These are phyloP conservation scores for Syncephalastrum racemosum DNA, from an alignment of 371 early-diverging fungal genomes.

Conservation along the genomic window DNA sequence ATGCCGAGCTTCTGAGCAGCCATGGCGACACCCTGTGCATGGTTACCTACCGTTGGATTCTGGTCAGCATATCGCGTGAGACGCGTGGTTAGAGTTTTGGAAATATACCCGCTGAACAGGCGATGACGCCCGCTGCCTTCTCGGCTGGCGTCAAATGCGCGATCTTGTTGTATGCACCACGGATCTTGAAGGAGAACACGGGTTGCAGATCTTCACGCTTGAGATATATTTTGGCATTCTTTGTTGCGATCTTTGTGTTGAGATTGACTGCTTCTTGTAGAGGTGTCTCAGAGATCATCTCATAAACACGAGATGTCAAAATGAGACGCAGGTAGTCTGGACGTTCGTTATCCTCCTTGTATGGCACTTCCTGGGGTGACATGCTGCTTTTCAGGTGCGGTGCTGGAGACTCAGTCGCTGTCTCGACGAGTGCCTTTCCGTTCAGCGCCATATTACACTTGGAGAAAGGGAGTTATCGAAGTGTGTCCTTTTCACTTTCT, in stretches of 20 bases:
- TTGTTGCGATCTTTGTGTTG: slow-evolving; percentile 52
- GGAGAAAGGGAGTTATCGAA: too few relatives aligned
- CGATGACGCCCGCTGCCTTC: slow-evolving; percentile 83
- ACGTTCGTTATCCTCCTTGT: slow-evolving; percentile 6
- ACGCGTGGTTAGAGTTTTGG: background rate
- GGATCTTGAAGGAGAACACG: slow-evolving; percentile 96
- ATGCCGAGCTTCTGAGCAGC: slow-evolving; percentile 91
- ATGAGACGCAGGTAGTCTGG: slow-evolving; percentile 91
- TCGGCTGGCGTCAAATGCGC: slow-evolving; percentile 78
- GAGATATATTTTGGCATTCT: slow-evolving; percentile 67
- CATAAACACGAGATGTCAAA: slow-evolving; percentile 88
- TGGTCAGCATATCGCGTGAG: slow-evolving; percentile 29
- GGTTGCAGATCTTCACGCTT: slow-evolving; percentile 97
- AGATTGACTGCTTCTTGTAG: slow-evolving; percentile 81
- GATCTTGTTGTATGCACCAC: slow-evolving; percentile 95
- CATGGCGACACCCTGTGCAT: slow-evolving; percentile 94
- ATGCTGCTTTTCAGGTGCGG: slow-evolving; percentile 22
- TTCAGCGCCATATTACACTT: too few relatives aligned
- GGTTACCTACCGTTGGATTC: slow-evolving; percentile 62
- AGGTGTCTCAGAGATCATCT: slow-evolving; percentile 91
- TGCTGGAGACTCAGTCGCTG: slow-evolving; percentile 17
- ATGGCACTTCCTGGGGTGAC: slow-evolving; percentile 2
- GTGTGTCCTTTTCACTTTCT: too few relatives aligned
- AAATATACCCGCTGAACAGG: slow-evolving; percentile 84
- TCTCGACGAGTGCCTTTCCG: slow-evolving; percentile 24